phyloP scores from a whole-genome alignment of 2,329 filamentous ascomycete species.

The Zymoseptoria tritici region DNA sequence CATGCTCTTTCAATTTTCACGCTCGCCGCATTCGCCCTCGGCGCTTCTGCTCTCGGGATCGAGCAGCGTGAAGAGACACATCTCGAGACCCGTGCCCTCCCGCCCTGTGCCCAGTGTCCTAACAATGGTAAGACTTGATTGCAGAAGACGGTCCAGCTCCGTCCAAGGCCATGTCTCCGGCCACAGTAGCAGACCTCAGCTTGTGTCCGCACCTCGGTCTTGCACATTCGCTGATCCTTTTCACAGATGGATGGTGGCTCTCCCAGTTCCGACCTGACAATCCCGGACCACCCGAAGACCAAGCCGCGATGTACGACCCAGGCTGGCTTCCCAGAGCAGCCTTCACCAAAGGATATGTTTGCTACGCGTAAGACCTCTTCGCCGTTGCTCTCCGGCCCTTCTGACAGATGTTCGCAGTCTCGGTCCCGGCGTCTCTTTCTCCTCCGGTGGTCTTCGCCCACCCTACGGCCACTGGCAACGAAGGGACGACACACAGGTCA shows the following conservation, averaged over 20 bases:
- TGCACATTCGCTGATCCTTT: no score
- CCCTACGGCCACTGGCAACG: conserved; percentile 3
- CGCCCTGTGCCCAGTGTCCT: neutral
- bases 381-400: neutral
- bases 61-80: neutral
- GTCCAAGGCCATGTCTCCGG: no score
- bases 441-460: neutral
- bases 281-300: neutral
- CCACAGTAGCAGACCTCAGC: no score
- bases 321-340: neutral
- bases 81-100: neutral
- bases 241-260: neutral
- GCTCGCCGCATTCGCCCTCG: neutral
- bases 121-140: neutral
- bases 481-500: conserved; percentile 4
- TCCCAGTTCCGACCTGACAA: neutral
- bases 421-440: neutral
- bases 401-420: neutral
- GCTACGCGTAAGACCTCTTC: neutral
- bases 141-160: no score
- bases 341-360: neutral
- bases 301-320: neutral
- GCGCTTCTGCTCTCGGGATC: neutral
- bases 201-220: no score
- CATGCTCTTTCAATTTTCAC: neutral